Base-by-base conservation (phyloP, 495 filamentous ascomycete genomes). In the Filosporella fistucella region DNA sequence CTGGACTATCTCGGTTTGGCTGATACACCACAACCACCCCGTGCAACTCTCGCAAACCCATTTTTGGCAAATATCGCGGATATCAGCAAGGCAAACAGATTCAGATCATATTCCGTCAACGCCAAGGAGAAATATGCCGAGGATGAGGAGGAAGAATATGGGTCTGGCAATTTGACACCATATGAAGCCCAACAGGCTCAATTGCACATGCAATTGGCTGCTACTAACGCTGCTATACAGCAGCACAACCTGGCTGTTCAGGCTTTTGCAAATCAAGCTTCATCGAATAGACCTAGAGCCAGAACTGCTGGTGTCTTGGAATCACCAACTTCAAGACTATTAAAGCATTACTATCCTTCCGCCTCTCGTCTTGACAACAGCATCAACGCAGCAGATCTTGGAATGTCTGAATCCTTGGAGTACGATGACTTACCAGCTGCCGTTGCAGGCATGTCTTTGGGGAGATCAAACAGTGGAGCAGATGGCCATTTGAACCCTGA, bases 81-180 rank as follows among this genome's bases (percentile, higher is more conserved):
- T 42, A 79, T 88, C 56, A 82, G 81, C 52, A 88, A 85, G 63
- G 76, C 85, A 44, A 97, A 86, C 64, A 78, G 93, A 36, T 89
- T 96, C 67, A 82, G 93, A 14, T 98, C 93, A 23, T 97, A 96
- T 63, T 98, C 93, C 17, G 93, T 98, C 38, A 97, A 98, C 65
- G 93, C 94, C 32, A 96, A 94, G 64, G 93, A 96, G 63, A 96
- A 94, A 66, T 97, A 97, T 59, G 93, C 86, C 0, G 84, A 86
- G 59, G 90, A 95, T 47, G 89, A 96, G 51, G 91, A 96, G 20
- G 85, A 94, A 14, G 88, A 90, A 32, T 82, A 89, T 47, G 86
- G 83, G 41, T 85, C 85, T 38, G 82, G 85, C 11, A 80, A 88
- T 9, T 62, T 86, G 47, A 78, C 91, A 17, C 83, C 81, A 11